Evolutionary conservation across 1,284 basidiomycete species (phyloP), one percentile per base, ranked within the genome.

Genomic region (Puccinia hordei): DNA sequence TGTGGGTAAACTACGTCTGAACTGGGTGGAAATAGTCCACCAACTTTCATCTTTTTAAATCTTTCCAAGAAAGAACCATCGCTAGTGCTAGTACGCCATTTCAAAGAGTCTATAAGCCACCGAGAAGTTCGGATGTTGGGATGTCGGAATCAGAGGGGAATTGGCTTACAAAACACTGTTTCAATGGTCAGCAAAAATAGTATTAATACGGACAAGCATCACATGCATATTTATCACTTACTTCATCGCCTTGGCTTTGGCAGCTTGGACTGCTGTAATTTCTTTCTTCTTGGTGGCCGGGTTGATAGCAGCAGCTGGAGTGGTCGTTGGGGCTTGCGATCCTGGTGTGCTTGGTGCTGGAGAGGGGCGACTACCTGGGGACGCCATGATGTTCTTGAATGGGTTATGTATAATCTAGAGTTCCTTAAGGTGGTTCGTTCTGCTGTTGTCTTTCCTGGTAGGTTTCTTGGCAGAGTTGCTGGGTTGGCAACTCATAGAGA

Each of bases 181-280:
- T 30, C 15, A 61, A 76, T n/a, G 33, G 8, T 41, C 6, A 63
- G 10, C 33, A 30, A 17, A 27, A 49, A 27, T 6, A 51, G 30
- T 17, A 38, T 35, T 24, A 15, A 19, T 53, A 5, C 9, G 1
- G 9, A 49, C n/a, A n/a, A 35, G 8, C n/a, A 30, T 53, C 2
- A 6, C 35, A 46, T 61, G 19, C 5, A 59, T 49, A 22, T 33
- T 6, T 53, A 46, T 8, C 2, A 78, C 75, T 41, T 13, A 78
- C 75, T 78, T 78, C 75, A 78, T 78, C 51, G 75, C 75, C 41
- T 78, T 78, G 22, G 75, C 75, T 35, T 78, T 78, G 13, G 75
- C 75, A 59, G 75, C 75, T 33, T 78, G 75, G 65, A 69, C 75
- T 13, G 75, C 75, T 4, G 75, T 68, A 24, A 78, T 69, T 59